Evolutionary conservation across 2,329 filamentous ascomycete genomes (phyloP).

Genomic region (Exophiala phaeomuriformis): DNA sequence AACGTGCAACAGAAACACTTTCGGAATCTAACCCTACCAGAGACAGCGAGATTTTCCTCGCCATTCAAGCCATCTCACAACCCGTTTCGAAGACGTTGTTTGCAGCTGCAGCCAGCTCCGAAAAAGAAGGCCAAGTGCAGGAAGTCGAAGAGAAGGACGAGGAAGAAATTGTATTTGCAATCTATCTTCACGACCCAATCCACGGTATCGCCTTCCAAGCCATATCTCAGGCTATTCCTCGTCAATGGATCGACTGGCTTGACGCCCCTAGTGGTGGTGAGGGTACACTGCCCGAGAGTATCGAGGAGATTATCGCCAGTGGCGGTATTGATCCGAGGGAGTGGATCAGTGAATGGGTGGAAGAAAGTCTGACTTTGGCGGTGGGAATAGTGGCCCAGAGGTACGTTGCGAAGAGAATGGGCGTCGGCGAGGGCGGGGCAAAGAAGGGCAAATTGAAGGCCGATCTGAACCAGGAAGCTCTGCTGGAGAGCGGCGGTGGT

Average conservation of each 20-base stretch:
- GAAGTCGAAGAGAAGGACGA: slow-evolving; percentile 31
- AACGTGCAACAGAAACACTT: slow-evolving; percentile 68
- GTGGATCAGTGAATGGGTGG: slow-evolving; percentile 96
- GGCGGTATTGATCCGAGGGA: slow-evolving; percentile 83
- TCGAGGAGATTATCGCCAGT: slow-evolving; percentile 69
- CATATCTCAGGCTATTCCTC: slow-evolving; percentile 73
- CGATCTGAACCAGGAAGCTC: slow-evolving; percentile 47
- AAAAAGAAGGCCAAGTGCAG: slow-evolving; percentile 29
- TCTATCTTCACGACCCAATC: slow-evolving; percentile 76
- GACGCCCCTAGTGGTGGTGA: slow-evolving; percentile 56
- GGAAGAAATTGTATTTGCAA: slow-evolving; percentile 66
- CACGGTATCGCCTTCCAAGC: slow-evolving; percentile 83
- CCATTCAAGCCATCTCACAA: slow-evolving; percentile 78
- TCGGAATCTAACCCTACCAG: slow-evolving; percentile 83
- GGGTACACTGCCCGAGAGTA: slow-evolving; percentile 65
- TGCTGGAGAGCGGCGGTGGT: slow-evolving; percentile 52
- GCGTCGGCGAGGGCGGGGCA: slow-evolving; percentile 74
- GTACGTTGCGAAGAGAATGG: slow-evolving; percentile 92
- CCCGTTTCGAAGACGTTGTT: slow-evolving; percentile 60
- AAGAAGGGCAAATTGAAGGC: slow-evolving; percentile 49
- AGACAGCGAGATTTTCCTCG: slow-evolving; percentile 88
- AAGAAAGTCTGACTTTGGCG: slow-evolving; percentile 70
- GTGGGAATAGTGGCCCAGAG: slow-evolving; percentile 85
- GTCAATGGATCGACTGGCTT: slow-evolving; percentile 84
- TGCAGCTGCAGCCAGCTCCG: slow-evolving; percentile 45